Base-by-base conservation (phyloP, 345 rosid species). In the Litchi chinensis region DNA sequence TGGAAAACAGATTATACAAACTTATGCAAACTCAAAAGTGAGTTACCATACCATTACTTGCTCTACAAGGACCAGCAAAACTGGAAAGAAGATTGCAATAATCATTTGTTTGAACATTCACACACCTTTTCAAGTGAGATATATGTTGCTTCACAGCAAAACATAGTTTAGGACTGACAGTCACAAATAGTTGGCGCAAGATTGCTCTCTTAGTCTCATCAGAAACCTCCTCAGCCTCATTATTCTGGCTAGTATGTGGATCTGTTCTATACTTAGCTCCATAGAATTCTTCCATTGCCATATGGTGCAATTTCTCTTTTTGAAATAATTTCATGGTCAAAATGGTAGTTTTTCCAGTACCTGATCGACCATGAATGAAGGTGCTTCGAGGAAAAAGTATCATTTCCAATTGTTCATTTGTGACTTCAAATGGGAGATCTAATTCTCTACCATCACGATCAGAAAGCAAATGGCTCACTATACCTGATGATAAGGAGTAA, bases 281-380 rank as follows among this genome's bases (percentile, higher is more conserved):
- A 72, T 59, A 19, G 28, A 50, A 78, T 39, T 80, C 90, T 57
- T 81, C 46, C 21, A 52, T 63, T 12, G 87, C 83, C 59, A 76
- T 68, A 16, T 79, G 77, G 74, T 43, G 70, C 24, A 76, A 71
- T 63, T 85, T 82, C 77, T 90, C 90, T 7, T 77, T 83, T 73
- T 75, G 57, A 62, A 83, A 81, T 75, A 89, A 79, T 78, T 87
- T 89, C 81, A 80, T 84, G 0, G 85, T 86, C 40, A 89, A 39
- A 50, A 87, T 83, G 0, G 90, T 89, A 5, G 92, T 89, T 77
- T 89, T 89, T 5, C 92, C 92, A 3, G 89, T 89, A 7, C 90
- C 92, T 12, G 92, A 89, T 48, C 89, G 73, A 40, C 92, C 92
- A 24, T 86, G 78, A 8, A 89, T 74, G 68, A 89, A 88, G 6